phyloP scores from a whole-genome alignment of 2,329 filamentous ascomycete species.

The Apiospora aurea region DNA sequence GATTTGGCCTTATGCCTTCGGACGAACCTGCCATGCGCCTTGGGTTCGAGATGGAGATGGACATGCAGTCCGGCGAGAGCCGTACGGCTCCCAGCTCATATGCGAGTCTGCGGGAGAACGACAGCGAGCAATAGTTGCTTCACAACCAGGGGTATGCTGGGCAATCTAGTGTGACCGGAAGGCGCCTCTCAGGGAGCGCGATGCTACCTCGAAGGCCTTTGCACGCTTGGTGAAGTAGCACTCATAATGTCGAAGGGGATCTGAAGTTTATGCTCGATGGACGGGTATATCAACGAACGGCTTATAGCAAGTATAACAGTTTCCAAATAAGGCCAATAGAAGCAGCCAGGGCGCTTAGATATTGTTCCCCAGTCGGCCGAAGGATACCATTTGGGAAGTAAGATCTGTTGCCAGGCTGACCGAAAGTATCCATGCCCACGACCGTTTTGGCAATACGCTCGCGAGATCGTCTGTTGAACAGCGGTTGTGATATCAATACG shows the following conservation, averaged over 20 bases:
- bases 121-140: neutral
- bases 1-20: conserved; percentile 7
- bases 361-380: neutral
- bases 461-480: conserved; percentile 17
- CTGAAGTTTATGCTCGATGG: conserved; percentile 16
- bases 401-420: conserved; percentile 5
- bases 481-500: conserved; percentile 11
- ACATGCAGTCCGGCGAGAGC: neutral
- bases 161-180: conserved; percentile 9
- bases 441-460: conserved; percentile 16
- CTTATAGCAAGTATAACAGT: neutral
- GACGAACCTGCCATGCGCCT: neutral
- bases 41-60: neutral
- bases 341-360: neutral
- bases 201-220: conserved; percentile 5
- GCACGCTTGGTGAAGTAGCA: neutral
- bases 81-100: neutral
- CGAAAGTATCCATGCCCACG: neutral
- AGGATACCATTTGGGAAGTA: neutral
- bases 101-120: neutral
- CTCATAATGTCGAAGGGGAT: conserved; percentile 8
- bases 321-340: neutral
- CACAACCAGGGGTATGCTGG: neutral
- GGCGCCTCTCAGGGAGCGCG: neutral
- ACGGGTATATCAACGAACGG: neutral